Base-by-base conservation (phyloP, 2,329 filamentous ascomycete genomes). In the Trichophyton simii region DNA sequence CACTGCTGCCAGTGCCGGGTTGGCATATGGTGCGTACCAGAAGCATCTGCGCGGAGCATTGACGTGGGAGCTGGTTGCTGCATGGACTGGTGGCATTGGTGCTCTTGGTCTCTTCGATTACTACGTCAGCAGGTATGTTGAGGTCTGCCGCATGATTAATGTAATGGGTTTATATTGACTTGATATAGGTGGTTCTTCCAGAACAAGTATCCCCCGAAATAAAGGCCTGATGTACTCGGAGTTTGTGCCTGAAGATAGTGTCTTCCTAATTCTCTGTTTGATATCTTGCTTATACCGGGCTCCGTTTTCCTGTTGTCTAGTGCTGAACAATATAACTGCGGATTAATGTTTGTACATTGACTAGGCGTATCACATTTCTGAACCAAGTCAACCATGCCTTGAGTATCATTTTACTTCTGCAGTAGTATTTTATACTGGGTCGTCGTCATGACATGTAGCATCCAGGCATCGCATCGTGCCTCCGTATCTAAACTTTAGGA, bases 81-180 rank as follows among this genome's bases (percentile, higher is more conserved):
- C 73, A 6, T 74, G 72, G 65, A 72, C 75, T 36, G 77, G 75
- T 8, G 75, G 70, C 28, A 72, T 80, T 18, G 76, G 76, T 25
- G 72, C 75, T 11, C 71, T 78, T 52, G 76, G 75, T 59, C 70
- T 73, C 2, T 75, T 72, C 34, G 78, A 80, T 67, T 80, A 78
- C 67, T 78, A 74, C 61, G 73, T 77, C 50, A 80, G 77, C 76
- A 78, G 77, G 77, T 80, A 65, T 71, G 77, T 73, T n/a, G 11
- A 36, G 34, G 3, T 31, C 15, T 4, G 61, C 67, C 13, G 18
- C 3, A 38, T 38, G 9, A 38, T 38, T 13, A 13, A 11, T 13
- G 11, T 8, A 11, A 38, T 38, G 9, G 34, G 8, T 44, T 1
- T 44, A 13, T n/a, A 42, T 42, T 25, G 44, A 42, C 11, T 59